phyloP scores from a whole-genome alignment of 2,329 filamentous ascomycete species.

The Trichoderma pleuroti region DNA sequence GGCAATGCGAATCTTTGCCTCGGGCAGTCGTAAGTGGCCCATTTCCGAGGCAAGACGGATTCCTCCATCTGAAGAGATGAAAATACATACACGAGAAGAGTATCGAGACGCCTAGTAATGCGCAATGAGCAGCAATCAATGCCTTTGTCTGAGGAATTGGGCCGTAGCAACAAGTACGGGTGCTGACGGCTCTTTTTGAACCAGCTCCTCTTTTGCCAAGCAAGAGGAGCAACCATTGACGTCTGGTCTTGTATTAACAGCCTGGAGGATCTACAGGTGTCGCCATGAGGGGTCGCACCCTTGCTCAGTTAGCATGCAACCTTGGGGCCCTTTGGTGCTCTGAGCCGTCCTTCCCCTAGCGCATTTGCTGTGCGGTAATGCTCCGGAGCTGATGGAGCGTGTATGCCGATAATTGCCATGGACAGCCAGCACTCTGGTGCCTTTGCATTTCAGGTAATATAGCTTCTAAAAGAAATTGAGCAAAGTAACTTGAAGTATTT shows the following conservation, averaged over 20 bases:
- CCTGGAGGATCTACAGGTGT: not conserved
- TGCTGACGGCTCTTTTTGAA: not conserved
- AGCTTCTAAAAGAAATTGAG: no score
- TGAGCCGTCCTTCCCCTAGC: not conserved
- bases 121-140: not conserved
- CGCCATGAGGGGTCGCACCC: not conserved
- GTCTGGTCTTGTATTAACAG: not conserved
- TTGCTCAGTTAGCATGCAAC: not conserved
- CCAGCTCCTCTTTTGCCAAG: not conserved
- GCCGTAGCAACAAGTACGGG: not conserved
- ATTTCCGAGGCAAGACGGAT: not conserved
- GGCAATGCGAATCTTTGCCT: not conserved
- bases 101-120: not conserved
- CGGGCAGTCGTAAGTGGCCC: not conserved
- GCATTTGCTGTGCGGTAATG: not conserved
- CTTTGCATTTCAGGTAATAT: not conserved
- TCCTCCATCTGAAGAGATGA: not conserved
- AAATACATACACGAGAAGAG: not conserved
- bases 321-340: no score
- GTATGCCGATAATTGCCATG: not conserved
- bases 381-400: not conserved
- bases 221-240: not conserved
- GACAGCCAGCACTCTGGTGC: not conserved
- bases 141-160: not conserved
- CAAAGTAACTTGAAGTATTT: no score